phyloP scores from a whole-genome alignment of 495 filamentous ascomycete species.

The Penicillium paxilli region DNA sequence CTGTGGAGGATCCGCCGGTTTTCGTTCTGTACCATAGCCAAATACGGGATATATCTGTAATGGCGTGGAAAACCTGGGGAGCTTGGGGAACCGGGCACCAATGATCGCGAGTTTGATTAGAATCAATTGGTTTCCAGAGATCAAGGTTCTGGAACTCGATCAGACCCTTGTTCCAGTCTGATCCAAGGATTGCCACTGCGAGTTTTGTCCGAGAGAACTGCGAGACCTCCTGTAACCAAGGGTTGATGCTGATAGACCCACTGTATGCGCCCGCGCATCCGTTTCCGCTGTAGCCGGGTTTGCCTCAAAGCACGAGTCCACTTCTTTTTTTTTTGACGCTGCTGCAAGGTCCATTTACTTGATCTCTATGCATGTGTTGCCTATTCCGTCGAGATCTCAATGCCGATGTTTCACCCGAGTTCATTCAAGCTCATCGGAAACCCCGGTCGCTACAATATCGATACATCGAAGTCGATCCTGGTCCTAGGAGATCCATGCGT shows the following conservation, averaged over 20 bases:
- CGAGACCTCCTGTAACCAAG: constrained; percentile 13
- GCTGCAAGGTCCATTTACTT: neutral
- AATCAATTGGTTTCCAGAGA: neutral
- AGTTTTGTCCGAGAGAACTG: constrained; percentile 34
- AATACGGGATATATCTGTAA: too few relatives aligned
- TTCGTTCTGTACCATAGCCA: too few relatives aligned
- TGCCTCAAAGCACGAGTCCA: neutral
- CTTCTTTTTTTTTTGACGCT: neutral
- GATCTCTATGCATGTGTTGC: neutral
- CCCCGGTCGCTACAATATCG: neutral
- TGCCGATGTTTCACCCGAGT: neutral
- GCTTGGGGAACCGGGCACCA: neutral
- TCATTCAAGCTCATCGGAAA: neutral
- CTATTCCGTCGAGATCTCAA: neutral
- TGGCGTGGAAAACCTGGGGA: neutral
- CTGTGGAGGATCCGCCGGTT: neutral
- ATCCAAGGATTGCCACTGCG: constrained; percentile 6
- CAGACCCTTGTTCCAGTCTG: too few relatives aligned
- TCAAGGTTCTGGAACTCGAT: neutral
- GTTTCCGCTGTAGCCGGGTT: neutral
- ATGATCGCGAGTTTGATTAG: neutral
- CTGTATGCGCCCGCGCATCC: neutral
- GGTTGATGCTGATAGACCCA: constrained; percentile 1
- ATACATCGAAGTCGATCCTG: neutral
- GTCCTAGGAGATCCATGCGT: neutral